Conservation (phyloP, 208 protist genomes). For the Leishmania mexicana region DNA sequence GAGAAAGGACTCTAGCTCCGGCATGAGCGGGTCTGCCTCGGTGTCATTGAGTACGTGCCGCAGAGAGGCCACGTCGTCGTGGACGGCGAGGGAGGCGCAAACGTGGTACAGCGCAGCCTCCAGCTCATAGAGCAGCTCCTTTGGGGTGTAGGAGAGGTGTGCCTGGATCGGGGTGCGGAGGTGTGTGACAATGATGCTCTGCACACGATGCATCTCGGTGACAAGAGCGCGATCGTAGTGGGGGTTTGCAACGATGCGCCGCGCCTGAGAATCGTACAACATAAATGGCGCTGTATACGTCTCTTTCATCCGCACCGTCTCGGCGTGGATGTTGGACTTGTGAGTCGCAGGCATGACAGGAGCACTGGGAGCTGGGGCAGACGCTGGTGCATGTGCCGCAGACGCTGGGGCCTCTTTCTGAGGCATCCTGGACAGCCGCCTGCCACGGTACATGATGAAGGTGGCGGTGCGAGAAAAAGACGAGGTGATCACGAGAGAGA, state of each 20-base stretch:
- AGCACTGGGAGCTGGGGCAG: background rate
- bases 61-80: conserved; percentile 20
- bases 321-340: background rate
- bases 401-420: background rate
- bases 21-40: conserved; percentile 36
- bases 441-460: background rate
- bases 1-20: conserved; percentile 50
- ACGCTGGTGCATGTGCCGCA: background rate
- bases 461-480: background rate
- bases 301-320: conserved; percentile 40
- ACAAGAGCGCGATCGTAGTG: conserved; percentile 40
- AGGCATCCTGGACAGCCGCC: background rate
- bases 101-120: conserved; percentile 49
- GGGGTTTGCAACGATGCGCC: conserved; percentile 53
- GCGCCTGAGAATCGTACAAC: conserved; percentile 46
- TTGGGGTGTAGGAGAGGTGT: conserved; percentile 38
- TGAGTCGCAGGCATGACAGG: background rate
- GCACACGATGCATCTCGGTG: conserved; percentile 43
- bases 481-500: background rate
- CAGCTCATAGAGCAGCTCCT: conserved; percentile 55
- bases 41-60: conserved; percentile 30
- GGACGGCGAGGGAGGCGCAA: conserved; percentile 46
- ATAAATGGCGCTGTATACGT: conserved; percentile 58
- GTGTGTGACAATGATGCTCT: conserved; percentile 46
- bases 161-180: conserved; percentile 35